Evolutionary conservation across 202 grass and related monocot species (phyloP).

Genomic region (Panicum virgatum): DNA sequence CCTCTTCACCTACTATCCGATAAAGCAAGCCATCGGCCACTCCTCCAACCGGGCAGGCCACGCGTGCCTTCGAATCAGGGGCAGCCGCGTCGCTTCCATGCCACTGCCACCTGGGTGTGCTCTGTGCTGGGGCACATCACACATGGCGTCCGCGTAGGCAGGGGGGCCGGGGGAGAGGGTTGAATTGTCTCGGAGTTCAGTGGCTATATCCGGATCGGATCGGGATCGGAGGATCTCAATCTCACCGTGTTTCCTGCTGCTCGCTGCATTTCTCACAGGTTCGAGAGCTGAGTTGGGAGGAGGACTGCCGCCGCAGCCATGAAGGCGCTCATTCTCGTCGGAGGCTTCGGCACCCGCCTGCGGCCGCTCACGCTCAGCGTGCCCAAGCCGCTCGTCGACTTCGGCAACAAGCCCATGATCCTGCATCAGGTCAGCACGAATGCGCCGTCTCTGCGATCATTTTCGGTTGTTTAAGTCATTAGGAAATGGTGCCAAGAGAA

Average conservation of each 20-base stretch:
- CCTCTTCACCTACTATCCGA: constrained; percentile 28
- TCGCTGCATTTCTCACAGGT: constrained; percentile 42
- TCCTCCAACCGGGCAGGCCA: neutral
- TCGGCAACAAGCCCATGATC: constrained; percentile 97
- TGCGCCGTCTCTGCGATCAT: neutral
- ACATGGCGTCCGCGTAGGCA: constrained; percentile 35
- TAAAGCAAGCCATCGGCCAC: neutral
- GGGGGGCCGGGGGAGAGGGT: neutral
- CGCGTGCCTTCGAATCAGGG: neutral
- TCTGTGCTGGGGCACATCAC: constrained; percentile 33
- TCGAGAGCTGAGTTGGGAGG: constrained; percentile 32
- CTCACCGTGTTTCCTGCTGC: constrained; percentile 8
- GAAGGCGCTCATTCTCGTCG: constrained; percentile 97
- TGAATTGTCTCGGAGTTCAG: neutral
- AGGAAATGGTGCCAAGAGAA: neutral
- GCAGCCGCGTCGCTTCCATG: neutral
- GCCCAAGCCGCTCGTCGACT: constrained; percentile 94
- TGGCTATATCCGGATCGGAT: constrained; percentile 33
- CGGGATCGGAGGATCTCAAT: neutral
- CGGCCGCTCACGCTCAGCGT: constrained; percentile 87
- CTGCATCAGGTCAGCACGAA: constrained; percentile 79
- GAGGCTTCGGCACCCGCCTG: constrained; percentile 91
- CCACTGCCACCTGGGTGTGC: neutral
- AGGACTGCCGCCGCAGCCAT: constrained; percentile 37
- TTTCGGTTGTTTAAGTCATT: neutral